Evolutionary conservation across 805 yeast genomes (phyloP), one percentile per base, ranked within the genome.

Genomic region (Wickerhamomyces queroliae): DNA sequence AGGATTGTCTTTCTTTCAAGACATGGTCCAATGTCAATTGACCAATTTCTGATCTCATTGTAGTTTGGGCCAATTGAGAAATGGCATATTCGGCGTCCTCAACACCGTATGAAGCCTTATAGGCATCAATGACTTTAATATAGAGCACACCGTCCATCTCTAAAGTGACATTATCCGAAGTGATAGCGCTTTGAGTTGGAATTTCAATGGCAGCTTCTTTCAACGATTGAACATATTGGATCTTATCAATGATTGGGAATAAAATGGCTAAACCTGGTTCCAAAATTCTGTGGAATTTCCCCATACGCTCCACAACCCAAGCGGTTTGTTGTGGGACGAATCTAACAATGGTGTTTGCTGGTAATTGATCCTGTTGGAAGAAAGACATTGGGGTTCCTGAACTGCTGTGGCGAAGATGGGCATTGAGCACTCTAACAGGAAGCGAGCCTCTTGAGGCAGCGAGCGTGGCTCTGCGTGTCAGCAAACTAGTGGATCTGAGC

Each of bases 261-360:
- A 86, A 62, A 22, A 86, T 58, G 2, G 93, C 88, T 27, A 85
- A 64, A 12, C 95, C 95, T 0, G 95, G 95, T 29, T 77, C 72
- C 43, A 87, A 68, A 18, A 78, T 73, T 37, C 77, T 46, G 32
- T 79, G 72, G 66, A 84, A 86, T 56, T 82, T 83, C 24, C 95
- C 95, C 95, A 86, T 86, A 46, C 95, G 69, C 61, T 86, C 95
- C 16, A 86, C 95, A 16, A 86, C 77, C 89, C 93, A 86, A 3
- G 95, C 95, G 17, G 86, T 81, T 61, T 86, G 95, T 58, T 87
- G 95, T 2, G 95, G 95, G 13, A 86, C 95, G 58, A 86, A 86
- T 50, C 85, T 68, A 29, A 84, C 61, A 5, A 83, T 60, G 2
- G 93, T 84, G 60, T 84, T 84, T 15, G 87, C 65, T n/a, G 95